Base-by-base conservation (phyloP, 2,329 filamentous ascomycete species). In the Aspergillus proliferans region DNA sequence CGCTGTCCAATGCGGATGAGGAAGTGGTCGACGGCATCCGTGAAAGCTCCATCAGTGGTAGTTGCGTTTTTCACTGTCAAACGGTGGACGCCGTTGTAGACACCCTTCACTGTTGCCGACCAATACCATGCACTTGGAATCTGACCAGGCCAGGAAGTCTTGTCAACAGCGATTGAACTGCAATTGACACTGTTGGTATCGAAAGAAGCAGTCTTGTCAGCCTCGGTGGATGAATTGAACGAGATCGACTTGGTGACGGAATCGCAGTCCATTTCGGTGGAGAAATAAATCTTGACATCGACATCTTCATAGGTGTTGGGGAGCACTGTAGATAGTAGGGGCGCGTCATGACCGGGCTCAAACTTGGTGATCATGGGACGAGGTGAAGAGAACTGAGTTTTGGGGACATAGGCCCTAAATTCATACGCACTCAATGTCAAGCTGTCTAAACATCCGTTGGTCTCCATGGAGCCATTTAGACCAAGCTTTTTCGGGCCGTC, bases 21-120 rank as follows among this genome's bases (percentile, higher is more conserved):
- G 63, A 85, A 83, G 50, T 79, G 76, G 52, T 86, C 82, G n/a
- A 73, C 64, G 0, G 79, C 71, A 43, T 75, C 69, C 0, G 80
- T 84, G 21, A 67, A 67, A 3, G 60, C 63, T 2, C 72, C 72
- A 19, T 68, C 65, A 4, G 63, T 60, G 38, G 69, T 72, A 3
- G 73, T 72, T 18, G 75, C 73, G 54, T 84, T 84, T 45, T 71
- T 74, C 42, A 85, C 66, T 0, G 77, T 81, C 46, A 85, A 59
- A 28, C 73, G 70, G 59, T 86, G 79, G 18, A 86, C 70, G 26
- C 83, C 83, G 51, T 86, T 78, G 7, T 78, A 76, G 1, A 85
- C 79, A 43, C 79, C 75, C 7, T 68, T 71, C 22, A 86, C 60
- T 6, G 70, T 78, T 12, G 75, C 76, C 2, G 68, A 72, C 65